Evolutionary conservation across 164 flowering plant genomes (phyloP).

Genomic region (Pachysandra terminalis): DNA sequence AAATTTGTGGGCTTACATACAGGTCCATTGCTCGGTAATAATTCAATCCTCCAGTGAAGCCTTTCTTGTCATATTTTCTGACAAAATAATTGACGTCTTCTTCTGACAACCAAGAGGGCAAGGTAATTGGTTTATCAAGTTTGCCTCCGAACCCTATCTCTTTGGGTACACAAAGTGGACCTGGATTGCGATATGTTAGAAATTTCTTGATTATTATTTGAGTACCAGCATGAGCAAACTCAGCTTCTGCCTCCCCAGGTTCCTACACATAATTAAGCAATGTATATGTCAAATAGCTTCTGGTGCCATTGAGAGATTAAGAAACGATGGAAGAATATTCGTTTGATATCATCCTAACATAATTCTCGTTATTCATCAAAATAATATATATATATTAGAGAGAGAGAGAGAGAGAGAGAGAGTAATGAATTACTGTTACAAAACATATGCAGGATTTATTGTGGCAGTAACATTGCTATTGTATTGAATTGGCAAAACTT

Average conservation of each 20-base stretch:
- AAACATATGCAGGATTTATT: not conserved
- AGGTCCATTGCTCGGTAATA: conserved; percentile 59
- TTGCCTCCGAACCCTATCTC: conserved; percentile 33
- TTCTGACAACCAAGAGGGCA: conserved; percentile 64
- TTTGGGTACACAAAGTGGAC: conserved; percentile 44
- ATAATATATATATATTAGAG: too few relatives aligned
- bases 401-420: not conserved
- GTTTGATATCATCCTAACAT: not conserved
- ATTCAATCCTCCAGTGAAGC: conserved; percentile 78
- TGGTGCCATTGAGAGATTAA: too few relatives aligned
- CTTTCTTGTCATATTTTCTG: conserved; percentile 39
- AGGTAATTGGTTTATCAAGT: conserved; percentile 15
- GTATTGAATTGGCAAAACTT: not conserved
- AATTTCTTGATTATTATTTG: conserved; percentile 29
- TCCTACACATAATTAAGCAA: conserved; percentile 27
- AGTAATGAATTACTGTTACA: not conserved
- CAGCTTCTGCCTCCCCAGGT: conserved; percentile 57
- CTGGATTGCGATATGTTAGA: conserved; percentile 31
- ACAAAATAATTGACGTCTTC: conserved; percentile 60
- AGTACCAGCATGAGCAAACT: conserved; percentile 39
- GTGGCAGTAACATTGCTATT: not conserved
- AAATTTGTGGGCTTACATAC: conserved; percentile 29
- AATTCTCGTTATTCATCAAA: too few relatives aligned
- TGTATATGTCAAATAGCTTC: not conserved
- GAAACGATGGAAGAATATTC: too few relatives aligned